Base-by-base conservation (phyloP, 805 yeast genomes). In the Debaryomyces tyrocola region DNA sequence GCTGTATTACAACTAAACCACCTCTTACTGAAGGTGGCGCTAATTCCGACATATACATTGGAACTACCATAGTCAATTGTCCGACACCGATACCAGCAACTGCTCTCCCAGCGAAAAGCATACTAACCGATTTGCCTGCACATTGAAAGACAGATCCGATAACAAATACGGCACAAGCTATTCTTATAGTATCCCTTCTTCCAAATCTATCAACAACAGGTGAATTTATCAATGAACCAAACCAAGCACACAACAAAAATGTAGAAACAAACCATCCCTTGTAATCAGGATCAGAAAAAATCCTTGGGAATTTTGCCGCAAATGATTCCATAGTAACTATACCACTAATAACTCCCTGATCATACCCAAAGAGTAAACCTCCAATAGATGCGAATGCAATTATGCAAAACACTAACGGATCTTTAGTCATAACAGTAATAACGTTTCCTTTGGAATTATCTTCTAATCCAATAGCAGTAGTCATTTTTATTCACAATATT, bases 291-390 rank as follows among this genome's bases (percentile, higher is more conserved):
- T 54, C 57, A 8, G 37, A 29, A 34, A 44, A 53, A 17, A 56
- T 63, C 20, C 65, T 50, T 1, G 68, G 69, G 44, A 66, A 66
- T 38, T 59, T 64, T 2, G 61, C 56, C 35, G 82, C 78, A 42
- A 82, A 79, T 31, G 63, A 62, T 53, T 50, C 66, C 64, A 50
- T 81, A 64, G 50, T 79, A 68, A 81, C 77, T 36, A 82, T 62
- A 54, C 83, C 80, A 27, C 84, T 74, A 86, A 85, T 83, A 39
- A 85, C 75, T 59, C 90, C 90, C 62, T 85, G 90, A 57, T 85
- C 88, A 56, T 83, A 85, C 44, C 90, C 90, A 57, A 85, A 84
- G 43, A 84, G 71, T 4, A 80, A 74, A 9, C 58, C 58, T 10
- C 53, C 55, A 14, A 54, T 28, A 2, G 55, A 49, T 4, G 55